Evolutionary conservation across 805 yeast species (phyloP).

Genomic region (Brettanomyces nanus): DNA sequence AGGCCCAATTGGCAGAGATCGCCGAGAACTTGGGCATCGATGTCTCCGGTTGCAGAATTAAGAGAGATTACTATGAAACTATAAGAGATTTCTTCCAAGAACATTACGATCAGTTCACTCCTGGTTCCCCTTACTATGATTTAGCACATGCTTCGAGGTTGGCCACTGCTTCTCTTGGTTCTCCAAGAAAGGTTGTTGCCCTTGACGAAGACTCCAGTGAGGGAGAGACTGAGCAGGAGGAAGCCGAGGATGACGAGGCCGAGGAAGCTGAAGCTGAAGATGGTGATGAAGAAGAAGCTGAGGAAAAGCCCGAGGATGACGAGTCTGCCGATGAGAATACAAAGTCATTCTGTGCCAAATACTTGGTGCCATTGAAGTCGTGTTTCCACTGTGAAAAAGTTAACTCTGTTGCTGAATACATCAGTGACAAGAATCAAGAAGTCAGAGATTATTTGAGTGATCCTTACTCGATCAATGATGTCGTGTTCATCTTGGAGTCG

Average conservation of each 20-base stretch:
- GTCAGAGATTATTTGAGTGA: constrained; percentile 25
- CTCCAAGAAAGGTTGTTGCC: constrained; percentile 11
- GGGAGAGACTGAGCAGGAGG: constrained; percentile 26
- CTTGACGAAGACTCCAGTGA: constrained; percentile 65
- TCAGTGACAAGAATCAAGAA: constrained; percentile 20
- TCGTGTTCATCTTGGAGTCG: constrained; percentile 19
- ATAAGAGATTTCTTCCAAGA: constrained; percentile 16
- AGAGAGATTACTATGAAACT: constrained; percentile 21
- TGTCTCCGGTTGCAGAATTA: constrained; percentile 17
- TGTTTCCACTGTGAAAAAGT: constrained; percentile 8
- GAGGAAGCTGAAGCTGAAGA: constrained; percentile 72
- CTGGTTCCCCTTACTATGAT: constrained; percentile 21
- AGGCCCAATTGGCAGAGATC: constrained; percentile 24
- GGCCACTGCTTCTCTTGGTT: background rate
- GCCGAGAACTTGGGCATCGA: constrained; percentile 22
- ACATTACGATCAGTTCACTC: constrained; percentile 15
- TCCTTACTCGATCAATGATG: constrained; percentile 24
- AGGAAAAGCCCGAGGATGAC: constrained; percentile 38
- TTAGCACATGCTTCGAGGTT: constrained; percentile 13
- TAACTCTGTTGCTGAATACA: constrained; percentile 12
- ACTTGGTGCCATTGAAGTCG: background rate
- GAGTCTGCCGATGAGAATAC: constrained; percentile 30
- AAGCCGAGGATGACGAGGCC: constrained; percentile 56
- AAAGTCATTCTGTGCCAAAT: background rate
- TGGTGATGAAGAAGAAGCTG: constrained; percentile 25